A percentile compares a stretch with the other conserved stretches of the same genome.
Evolutionary conservation across 2,329 filamentous ascomycete genomes (phyloP).

Genomic region (Ophiosphaerella narmari): DNA sequence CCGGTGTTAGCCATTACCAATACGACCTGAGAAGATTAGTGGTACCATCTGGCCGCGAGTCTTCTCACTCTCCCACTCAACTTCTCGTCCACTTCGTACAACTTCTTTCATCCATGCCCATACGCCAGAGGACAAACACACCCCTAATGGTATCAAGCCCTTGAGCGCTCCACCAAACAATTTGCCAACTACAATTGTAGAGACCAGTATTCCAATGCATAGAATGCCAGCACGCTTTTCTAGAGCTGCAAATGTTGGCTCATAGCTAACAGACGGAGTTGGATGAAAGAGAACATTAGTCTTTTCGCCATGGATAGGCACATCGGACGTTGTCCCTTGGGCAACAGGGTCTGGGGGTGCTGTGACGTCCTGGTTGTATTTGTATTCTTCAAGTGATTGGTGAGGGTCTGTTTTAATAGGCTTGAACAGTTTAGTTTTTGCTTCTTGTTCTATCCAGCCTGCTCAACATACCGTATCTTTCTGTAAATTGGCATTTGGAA

Average conservation of each 20-base stretch:
- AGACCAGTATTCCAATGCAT: slow-evolving; percentile 70
- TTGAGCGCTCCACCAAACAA: slow-evolving; percentile 78
- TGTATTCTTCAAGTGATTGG: slow-evolving; percentile 80
- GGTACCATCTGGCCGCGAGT: slow-evolving; percentile 75
- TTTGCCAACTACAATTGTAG: slow-evolving; percentile 76
- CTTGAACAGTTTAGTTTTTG: slow-evolving; percentile 33
- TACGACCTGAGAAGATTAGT: not conserved
- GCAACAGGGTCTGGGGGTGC: slow-evolving; percentile 87
- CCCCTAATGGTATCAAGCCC: slow-evolving; percentile 74
- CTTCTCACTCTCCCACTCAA: slow-evolving; percentile 88
- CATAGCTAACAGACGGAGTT: slow-evolving; percentile 85
- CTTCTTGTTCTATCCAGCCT: not conserved
- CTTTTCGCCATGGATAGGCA: slow-evolving; percentile 94
- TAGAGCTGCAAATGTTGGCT: slow-evolving; percentile 79
- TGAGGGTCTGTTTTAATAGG: slow-evolving; percentile 71
- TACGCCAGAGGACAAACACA: slow-evolving; percentile 75
- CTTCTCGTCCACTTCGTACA: slow-evolving; percentile 76
- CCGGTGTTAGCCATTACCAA: slow-evolving; percentile 1
- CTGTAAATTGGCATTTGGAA: slow-evolving; percentile 87
- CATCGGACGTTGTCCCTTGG: slow-evolving; percentile 83
- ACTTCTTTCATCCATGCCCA: slow-evolving; percentile 91
- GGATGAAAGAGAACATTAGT: slow-evolving; percentile 96
- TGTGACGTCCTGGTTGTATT: slow-evolving; percentile 82
- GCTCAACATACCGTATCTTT: slow-evolving; percentile 63
- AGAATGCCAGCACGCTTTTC: slow-evolving; percentile 76